Percentiles rank a stretch among this genome's conserved stretches.
Conservation (phyloP, 1,139 yeast species). For the Saccharomyces hybrid region DNA sequence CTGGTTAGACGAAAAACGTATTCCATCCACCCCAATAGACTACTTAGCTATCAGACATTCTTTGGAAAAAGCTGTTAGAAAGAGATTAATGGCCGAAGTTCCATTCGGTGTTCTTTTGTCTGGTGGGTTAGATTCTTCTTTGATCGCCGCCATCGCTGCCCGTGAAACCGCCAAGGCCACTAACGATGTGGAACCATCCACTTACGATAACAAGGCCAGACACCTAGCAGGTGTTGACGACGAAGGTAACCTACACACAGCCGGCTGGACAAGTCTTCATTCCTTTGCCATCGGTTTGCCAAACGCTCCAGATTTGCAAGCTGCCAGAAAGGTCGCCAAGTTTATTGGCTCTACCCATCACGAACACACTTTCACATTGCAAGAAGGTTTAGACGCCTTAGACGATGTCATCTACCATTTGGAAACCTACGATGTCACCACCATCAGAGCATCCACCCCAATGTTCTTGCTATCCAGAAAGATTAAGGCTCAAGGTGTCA, state of each 20-base stretch:
- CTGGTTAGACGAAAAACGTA: slow-evolving; percentile 80
- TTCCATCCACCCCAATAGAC: slow-evolving; percentile 73
- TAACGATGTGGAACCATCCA: slow-evolving; percentile 34
- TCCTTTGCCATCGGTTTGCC: slow-evolving; percentile 96
- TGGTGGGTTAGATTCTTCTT: slow-evolving; percentile 94
- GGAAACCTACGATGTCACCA: slow-evolving; percentile 96
- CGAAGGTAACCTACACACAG: slow-evolving; percentile 66
- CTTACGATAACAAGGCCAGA: slow-evolving; percentile 40
- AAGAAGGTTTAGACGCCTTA: slow-evolving; percentile 93
- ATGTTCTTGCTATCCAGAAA: slow-evolving; percentile 94
- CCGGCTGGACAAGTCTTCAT: slow-evolving; percentile 81
- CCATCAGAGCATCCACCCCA: slow-evolving; percentile 97
- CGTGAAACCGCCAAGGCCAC: slow-evolving; percentile 85
- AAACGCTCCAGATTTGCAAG: slow-evolving; percentile 92
- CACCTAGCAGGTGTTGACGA: slow-evolving; percentile 90
- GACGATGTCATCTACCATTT: slow-evolving; percentile 90
- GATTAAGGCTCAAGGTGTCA: slow-evolving; percentile 98
- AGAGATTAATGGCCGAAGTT: slow-evolving; percentile 98
- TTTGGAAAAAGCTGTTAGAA: slow-evolving; percentile 90
- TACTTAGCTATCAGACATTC: slow-evolving; percentile 62
- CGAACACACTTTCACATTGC: slow-evolving; percentile 92
- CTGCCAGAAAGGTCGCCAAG: slow-evolving; percentile 93
- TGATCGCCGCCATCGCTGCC: slow-evolving; percentile 94
- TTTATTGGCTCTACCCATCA: slow-evolving; percentile 94
- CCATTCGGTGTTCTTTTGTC: slow-evolving; percentile 95